These are phyloP conservation scores for Backusella australiensis DNA, from an alignment of 192 early-diverging fungal species.

Conservation along the genomic window DNA sequence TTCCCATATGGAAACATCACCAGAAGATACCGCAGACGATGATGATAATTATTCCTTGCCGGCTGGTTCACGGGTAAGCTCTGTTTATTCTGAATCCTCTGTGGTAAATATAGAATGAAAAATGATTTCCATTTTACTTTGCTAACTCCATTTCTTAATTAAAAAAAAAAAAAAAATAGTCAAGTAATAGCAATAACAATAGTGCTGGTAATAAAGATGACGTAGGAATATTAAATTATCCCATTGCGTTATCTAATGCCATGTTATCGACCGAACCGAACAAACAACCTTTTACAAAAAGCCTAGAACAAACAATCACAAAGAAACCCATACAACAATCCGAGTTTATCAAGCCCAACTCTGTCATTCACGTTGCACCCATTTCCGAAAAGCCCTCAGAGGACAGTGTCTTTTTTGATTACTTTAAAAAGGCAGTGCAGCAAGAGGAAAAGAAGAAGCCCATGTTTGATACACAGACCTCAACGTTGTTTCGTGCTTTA, in stretches of 20 bases:
- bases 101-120: neutral
- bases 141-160: neutral
- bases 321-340: neutral
- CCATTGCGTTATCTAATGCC: neutral
- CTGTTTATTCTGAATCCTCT: neutral
- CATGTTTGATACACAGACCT: neutral
- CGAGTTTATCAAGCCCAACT: neutral
- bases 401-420: neutral
- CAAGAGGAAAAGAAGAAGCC: neutral
- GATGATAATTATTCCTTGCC: neutral
- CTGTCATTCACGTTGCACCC: neutral
- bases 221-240: neutral
- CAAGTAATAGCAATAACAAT: neutral
- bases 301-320: neutral
- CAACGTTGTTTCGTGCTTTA: neutral
- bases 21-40: neutral
- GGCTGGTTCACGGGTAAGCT: neutral
- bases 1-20: neutral
- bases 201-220: neutral
- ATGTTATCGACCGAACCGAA: neutral
- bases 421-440: neutral
- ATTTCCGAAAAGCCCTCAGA: neutral
- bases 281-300: conserved; percentile 5
- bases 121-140: neutral
- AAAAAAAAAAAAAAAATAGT: neutral